Conservation (phyloP, 495 filamentous ascomycete genomes). For the Hyaloscypha bicolor region DNA sequence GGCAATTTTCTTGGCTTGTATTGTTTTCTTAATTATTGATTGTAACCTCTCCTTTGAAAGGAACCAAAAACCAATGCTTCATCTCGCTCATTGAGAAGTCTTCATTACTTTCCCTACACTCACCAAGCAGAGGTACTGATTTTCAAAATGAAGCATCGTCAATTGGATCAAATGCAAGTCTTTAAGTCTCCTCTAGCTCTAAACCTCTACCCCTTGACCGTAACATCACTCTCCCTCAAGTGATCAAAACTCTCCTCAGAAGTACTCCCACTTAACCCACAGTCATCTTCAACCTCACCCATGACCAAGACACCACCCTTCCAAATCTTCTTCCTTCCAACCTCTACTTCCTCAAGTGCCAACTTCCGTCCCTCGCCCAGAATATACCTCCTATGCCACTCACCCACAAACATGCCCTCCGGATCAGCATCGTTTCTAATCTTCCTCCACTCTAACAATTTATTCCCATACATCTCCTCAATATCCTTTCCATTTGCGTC, state of each 20-base stretch:
- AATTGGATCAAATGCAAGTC: too few species aligned
- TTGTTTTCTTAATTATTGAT: too few species aligned
- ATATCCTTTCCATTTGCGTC: constrained; percentile 59
- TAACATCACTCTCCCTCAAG: constrained; percentile 28
- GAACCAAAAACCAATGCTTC: too few species aligned
- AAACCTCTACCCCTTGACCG: constrained; percentile 18
- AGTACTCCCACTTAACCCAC: constrained; percentile 18
- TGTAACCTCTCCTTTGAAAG: too few species aligned
- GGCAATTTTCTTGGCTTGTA: neutral
- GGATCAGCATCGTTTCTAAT: constrained; percentile 79
- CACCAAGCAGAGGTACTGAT: too few species aligned
- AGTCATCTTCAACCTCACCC: constrained; percentile 17
- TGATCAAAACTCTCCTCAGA: constrained; percentile 32
- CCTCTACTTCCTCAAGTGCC: constrained; percentile 30
- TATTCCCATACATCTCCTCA: constrained; percentile 51
- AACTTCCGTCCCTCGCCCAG: constrained; percentile 44
- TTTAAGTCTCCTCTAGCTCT: neutral
- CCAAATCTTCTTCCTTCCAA: constrained; percentile 17
- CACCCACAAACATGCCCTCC: constrained; percentile 87
- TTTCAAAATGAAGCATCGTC: too few species aligned
- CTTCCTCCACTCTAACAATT: constrained; percentile 65
- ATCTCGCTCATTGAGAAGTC: too few species aligned
- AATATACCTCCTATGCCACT: constrained; percentile 82
- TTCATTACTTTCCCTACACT: too few species aligned
- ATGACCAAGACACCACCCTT: constrained; percentile 27